Percentiles rank a stretch among this genome's conserved stretches.
phyloP scores from a whole-genome alignment of 345 rosid species.

The Linum lewisii region DNA sequence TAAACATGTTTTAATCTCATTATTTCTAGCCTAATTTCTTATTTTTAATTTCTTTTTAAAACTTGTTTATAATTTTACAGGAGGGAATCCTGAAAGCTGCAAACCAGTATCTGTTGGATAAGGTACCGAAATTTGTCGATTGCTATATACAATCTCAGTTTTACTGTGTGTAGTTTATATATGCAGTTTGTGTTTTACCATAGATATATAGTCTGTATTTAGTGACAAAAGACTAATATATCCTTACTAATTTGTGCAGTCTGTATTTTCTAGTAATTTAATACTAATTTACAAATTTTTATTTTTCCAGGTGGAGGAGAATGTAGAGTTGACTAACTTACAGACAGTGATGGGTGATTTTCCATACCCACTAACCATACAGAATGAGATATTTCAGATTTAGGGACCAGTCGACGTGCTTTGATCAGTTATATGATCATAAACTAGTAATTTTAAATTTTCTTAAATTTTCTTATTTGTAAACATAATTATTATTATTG shows the following conservation, averaged over 20 bases:
- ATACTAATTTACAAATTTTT: neutral
- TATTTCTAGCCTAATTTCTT: neutral
- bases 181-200: no score
- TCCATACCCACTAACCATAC: constrained; percentile 56
- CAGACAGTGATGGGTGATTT: constrained; percentile 28
- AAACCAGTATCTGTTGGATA: constrained; percentile 63
- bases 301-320: constrained; percentile 53
- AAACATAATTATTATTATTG: no score
- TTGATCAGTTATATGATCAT: no score
- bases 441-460: no score
- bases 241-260: no score
- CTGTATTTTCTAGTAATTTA: neutral
- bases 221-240: neutral
- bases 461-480: no score
- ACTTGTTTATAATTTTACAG: constrained; percentile 20
- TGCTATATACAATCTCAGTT: no score
- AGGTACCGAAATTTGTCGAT: constrained; percentile 43
- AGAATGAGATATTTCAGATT: constrained; percentile 48
- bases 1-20: neutral
- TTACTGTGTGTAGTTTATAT: no score
- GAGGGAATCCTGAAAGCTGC: constrained; percentile 68
- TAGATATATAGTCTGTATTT: no score
- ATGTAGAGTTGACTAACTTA: constrained; percentile 31
- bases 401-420: constrained; percentile 10
- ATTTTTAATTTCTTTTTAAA: neutral